Evolutionary conservation across 768 basidiomycete species (phyloP).

Genomic region (Amanita rubescens): DNA sequence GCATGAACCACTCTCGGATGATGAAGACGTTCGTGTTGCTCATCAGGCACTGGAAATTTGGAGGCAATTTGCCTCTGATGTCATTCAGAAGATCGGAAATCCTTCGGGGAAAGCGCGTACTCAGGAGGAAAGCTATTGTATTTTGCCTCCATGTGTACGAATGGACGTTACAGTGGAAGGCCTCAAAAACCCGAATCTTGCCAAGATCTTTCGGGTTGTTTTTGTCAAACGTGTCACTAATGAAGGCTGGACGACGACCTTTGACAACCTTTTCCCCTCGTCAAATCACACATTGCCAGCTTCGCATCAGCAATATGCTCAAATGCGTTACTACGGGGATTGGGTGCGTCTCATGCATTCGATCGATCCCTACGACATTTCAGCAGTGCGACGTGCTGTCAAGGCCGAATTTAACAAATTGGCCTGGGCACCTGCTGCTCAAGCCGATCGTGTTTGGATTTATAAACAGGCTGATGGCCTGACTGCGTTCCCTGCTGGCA

Average conservation of each 20-base stretch:
- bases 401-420: neutral
- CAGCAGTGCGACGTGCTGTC: neutral
- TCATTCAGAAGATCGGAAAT: neutral
- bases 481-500: neutral
- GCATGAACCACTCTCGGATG: neutral
- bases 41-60: too few species aligned
- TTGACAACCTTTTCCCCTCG: too few species aligned
- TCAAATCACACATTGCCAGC: neutral
- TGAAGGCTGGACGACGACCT: too few species aligned
- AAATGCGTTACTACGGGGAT: too few species aligned
- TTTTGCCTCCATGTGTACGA: too few species aligned
- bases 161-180: too few species aligned
- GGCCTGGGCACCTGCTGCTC: too few species aligned
- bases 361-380: neutral
- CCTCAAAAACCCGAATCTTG: too few species aligned
- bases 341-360: neutral
- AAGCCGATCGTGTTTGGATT: neutral
- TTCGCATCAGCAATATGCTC: neutral
- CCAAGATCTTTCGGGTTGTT: too few species aligned
- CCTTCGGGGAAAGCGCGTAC: neutral
- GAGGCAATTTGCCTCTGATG: neutral
- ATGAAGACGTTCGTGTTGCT: too few species aligned
- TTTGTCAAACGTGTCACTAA: too few species aligned
- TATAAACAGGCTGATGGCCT: neutral
- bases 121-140: too few species aligned